Evolutionary conservation across 1,284 basidiomycete genomes (phyloP), one percentile per base, ranked within the genome.

Genomic region (Cutaneotrichosporon cutaneum): DNA sequence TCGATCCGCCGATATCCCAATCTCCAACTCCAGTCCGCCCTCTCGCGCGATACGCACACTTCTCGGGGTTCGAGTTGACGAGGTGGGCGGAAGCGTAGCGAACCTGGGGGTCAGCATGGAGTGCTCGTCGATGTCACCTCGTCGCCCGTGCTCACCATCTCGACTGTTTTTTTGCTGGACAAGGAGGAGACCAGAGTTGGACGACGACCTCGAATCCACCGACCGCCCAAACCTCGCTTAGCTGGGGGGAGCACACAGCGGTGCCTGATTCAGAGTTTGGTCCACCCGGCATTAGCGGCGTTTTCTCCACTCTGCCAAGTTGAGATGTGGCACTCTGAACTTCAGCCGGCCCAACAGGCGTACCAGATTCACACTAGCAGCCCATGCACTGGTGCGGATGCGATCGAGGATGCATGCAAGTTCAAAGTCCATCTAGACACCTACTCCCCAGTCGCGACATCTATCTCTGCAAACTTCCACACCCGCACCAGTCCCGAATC

Each of bases 61-160:
- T 94, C 87, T 94, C 92, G 75, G 92, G 90, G 84, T 94, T 93
- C 75, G 87, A 83, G 76, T 89, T 88, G 73, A 88, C 84, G 77
- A 89, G 84, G 70, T 75, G 71, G 74, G 88, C 90, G 73, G 89
- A 87, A 75, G 92, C 90, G 86, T 95, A 95, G 79, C 92, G 91
- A 82, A 93, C 92, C 93, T 75, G 67, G 21, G 7, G 4, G 63
- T 66, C 48, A 65, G 65, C 30, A 47, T 59, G 16, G 9, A 4
- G 45, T 33, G 26, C 21, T 35, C 21, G 55, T 22, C 30, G 27
- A 32, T 42, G 44, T 47, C 53, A 32, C 27, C 18, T 27, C 42
- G 52, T 32, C 45, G 45, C 39, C 52, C 21, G 26, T 60, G 54
- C 59, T 22, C 59, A 60, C 59, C 59, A 60, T 60, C 59, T 60